Percentiles rank a stretch among this genome's conserved stretches.
Conservation (phyloP, 2,329 filamentous ascomycete species). For the Trichoderma aggressivum region DNA sequence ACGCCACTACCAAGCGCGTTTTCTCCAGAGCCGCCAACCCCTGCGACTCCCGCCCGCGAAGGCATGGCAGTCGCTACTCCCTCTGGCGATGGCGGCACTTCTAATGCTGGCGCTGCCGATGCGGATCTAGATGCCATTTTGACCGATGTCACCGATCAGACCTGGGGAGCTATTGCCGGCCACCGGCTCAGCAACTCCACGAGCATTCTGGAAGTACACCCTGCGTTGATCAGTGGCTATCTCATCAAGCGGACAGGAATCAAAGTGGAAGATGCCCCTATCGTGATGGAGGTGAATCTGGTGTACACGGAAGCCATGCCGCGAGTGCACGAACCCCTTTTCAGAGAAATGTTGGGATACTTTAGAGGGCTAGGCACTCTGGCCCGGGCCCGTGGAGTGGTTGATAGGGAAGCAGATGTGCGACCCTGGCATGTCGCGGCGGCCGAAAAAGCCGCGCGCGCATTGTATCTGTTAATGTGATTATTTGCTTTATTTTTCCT, state of each 20-base stretch:
- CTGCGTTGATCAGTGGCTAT: constrained; percentile 61
- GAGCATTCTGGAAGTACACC: constrained; percentile 52
- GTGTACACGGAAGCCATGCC: constrained; percentile 53
- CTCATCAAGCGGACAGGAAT: constrained; percentile 61
- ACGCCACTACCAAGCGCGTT: constrained; percentile 61
- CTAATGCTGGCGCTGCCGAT: constrained; percentile 40
- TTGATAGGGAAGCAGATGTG: constrained; percentile 57
- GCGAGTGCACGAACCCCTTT: constrained; percentile 57
- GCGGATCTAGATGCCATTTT: constrained; percentile 59
- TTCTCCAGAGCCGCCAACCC: constrained; percentile 57
- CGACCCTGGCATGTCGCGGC: constrained; percentile 76
- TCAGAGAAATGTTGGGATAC: constrained; percentile 67
- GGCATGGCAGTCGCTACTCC: constrained; percentile 44
- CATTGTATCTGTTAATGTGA: constrained; percentile 63
- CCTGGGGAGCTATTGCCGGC: constrained; percentile 68
- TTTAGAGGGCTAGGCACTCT: constrained; percentile 68
- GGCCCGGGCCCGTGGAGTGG: constrained; percentile 62
- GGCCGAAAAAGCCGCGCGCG: constrained; percentile 65
- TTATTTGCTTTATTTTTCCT: neutral
- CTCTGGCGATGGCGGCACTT: constrained; percentile 40
- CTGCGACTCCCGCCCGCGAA: constrained; percentile 46
- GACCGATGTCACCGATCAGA: constrained; percentile 69
- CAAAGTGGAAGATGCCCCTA: constrained; percentile 55
- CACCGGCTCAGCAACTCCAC: constrained; percentile 62
- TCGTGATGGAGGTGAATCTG: constrained; percentile 62